phyloP scores from a whole-genome alignment of 495 filamentous ascomycete species.

The Annulohypoxylon bovei region DNA sequence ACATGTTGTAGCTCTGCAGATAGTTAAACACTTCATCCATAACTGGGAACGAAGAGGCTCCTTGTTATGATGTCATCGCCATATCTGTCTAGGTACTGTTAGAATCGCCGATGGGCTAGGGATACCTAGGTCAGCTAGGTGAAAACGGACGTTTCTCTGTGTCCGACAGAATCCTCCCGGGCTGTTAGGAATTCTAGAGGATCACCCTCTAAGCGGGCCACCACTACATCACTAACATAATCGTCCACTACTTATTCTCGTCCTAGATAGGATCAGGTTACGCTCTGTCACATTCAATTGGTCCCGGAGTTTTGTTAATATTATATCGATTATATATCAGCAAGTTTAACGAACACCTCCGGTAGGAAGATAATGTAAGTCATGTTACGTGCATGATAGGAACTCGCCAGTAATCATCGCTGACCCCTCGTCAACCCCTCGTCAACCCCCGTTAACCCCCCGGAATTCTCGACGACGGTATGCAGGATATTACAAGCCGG shows the following conservation, averaged over 20 bases:
- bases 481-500: slow-evolving; percentile 10
- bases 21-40: background rate
- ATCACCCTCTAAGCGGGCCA: background rate
- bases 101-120: background rate
- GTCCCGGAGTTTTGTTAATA: slow-evolving; percentile 33
- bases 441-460: background rate
- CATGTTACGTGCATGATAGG: slow-evolving; percentile 30
- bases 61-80: slow-evolving; percentile 31
- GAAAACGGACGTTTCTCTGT: slow-evolving; percentile 12
- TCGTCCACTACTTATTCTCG: background rate
- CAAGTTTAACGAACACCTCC: slow-evolving; percentile 2
- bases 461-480: slow-evolving; percentile 7
- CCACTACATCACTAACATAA: slow-evolving; percentile 8
- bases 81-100: background rate
- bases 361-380: slow-evolving; percentile 12
- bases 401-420: slow-evolving; percentile 14
- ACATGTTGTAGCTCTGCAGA: background rate
- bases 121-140: slow-evolving; percentile 1
- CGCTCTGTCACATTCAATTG: slow-evolving; percentile 4
- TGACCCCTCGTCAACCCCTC: background rate
- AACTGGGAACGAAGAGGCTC: background rate
- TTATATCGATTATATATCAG: background rate
- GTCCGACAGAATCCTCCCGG: slow-evolving; percentile 20
- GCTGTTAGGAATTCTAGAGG: slow-evolving; percentile 7
- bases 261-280: slow-evolving; percentile 15